Evolutionary conservation across 148 eudicot species (phyloP), one percentile per base, ranked within the genome.

Genomic region (Suaeda aralocaspica): DNA sequence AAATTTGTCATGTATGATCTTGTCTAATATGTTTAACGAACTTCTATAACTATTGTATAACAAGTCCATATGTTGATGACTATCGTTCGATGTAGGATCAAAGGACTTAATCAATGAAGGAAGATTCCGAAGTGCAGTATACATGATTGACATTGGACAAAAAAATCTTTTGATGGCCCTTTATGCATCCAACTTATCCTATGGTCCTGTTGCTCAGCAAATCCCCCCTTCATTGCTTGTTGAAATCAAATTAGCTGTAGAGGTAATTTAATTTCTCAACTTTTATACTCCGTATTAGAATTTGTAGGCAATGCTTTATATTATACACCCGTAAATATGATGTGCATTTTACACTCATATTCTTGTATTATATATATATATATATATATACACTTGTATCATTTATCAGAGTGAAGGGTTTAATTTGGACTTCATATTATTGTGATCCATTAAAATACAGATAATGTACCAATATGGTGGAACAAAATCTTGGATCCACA

Each of bases 401-500:
- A n/a, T n/a, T n/a, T n/a, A n/a, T n/a, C n/a, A n/a, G n/a, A n/a
- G n/a, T n/a, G n/a, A n/a, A n/a, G n/a, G n/a, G n/a, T n/a, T n/a
- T n/a, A n/a, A n/a, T n/a, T n/a, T n/a, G n/a, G n/a, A 19, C 21
- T 16, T 33, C 31, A 6, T 18, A 6, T 53, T 24, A 22, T 53
- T 28, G 34, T 58, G 62, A 28, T 58, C 9, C n/a, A 58, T 25
- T 24, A 39, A 5, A 49, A 70, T 67, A 36, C 57, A 83, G 86
- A 78, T 30, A 22, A 31, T 81, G 19, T 83, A 79, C 68, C 57
- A 57, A 13, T 57, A 71, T 14, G 83, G 87, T 46, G 87, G 79
- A 50, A 62, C 75, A 58, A 81, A 77, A 21, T 82, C 79, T 18
- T 84, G 87, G 87, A 69, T 84, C 22, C 84, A 81, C 55, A 79